These are phyloP conservation scores for Phytophthora fragariaefolia DNA, from an alignment of 352 stramenopile genomes.

Conservation along the genomic window DNA sequence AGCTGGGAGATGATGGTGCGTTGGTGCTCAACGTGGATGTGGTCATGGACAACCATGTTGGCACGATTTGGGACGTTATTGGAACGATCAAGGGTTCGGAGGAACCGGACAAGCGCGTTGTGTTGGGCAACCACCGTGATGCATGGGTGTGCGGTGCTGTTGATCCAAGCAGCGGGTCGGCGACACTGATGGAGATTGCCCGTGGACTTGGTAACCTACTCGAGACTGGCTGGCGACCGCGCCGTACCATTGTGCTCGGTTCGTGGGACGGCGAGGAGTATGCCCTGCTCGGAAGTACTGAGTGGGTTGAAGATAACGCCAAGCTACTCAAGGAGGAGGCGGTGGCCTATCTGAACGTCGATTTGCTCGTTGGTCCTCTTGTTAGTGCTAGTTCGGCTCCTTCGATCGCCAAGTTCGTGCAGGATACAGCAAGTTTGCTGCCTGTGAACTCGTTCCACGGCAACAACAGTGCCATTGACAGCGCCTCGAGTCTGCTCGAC, in stretches of 20 bases:
- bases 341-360: slow-evolving; percentile 76
- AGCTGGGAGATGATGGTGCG: slow-evolving; percentile 57
- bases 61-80: slow-evolving; percentile 43
- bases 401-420: slow-evolving; percentile 51
- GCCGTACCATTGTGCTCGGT: slow-evolving; percentile 58
- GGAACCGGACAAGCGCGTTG: slow-evolving; percentile 45
- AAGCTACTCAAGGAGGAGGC: slow-evolving; percentile 44
- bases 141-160: slow-evolving; percentile 80
- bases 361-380: slow-evolving; percentile 52
- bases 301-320: slow-evolving; percentile 55
- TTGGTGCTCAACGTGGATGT: slow-evolving; percentile 55
- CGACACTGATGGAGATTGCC: slow-evolving; percentile 67
- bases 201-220: slow-evolving; percentile 55
- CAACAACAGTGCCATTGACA: slow-evolving; percentile 7
- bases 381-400: slow-evolving; percentile 52
- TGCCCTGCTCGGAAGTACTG: slow-evolving; percentile 69
- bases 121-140: slow-evolving; percentile 83
- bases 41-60: slow-evolving; percentile 65
- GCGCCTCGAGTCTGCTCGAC: slow-evolving; percentile 36
- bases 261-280: slow-evolving; percentile 81
- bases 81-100: slow-evolving; percentile 37
- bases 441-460: slow-evolving; percentile 34
- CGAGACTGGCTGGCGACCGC: slow-evolving; percentile 50
- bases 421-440: slow-evolving; percentile 47
- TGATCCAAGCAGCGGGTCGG: slow-evolving; percentile 73